phyloP scores from a whole-genome alignment of 2,329 filamentous ascomycete species.

The Fusarium phyllophilum region DNA sequence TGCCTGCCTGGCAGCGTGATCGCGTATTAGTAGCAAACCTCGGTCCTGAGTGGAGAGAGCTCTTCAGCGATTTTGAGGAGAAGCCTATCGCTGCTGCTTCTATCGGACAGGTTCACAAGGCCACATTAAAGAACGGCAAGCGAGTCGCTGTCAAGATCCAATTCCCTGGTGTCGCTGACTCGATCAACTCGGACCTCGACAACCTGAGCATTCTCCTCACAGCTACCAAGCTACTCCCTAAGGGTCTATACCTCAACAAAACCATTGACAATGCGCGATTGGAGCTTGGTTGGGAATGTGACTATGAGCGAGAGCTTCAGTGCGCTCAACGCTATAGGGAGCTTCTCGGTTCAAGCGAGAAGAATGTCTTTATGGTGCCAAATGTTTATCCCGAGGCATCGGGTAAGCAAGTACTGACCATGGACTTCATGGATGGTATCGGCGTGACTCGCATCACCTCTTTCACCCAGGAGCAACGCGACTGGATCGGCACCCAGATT shows the following conservation, averaged over 20 bases:
- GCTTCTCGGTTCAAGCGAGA: conserved; percentile 71
- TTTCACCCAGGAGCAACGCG: conserved; percentile 83
- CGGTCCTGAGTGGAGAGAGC: conserved; percentile 82
- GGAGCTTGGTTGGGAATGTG: conserved; percentile 96
- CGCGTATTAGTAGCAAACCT: conserved; percentile 83
- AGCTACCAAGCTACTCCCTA: conserved; percentile 88
- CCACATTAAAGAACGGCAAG: conserved; percentile 77
- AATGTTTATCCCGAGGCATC: conserved; percentile 81
- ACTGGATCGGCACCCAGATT: conserved; percentile 97
- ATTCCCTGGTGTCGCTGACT: conserved; percentile 94
- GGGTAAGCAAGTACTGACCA: conserved; percentile 88
- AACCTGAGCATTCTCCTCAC: conserved; percentile 92
- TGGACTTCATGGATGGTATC: conserved; percentile 88
- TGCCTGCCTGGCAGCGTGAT: conserved; percentile 93
- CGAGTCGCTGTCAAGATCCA: conserved; percentile 95
- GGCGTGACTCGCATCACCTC: conserved; percentile 83
- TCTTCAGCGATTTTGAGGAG: conserved; percentile 88
- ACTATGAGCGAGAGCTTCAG: conserved; percentile 89
- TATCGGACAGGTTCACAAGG: conserved; percentile 95
- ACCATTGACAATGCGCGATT: conserved; percentile 94
- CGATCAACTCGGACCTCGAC: conserved; percentile 95
- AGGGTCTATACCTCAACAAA: conserved; percentile 93
- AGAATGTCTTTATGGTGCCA: conserved; percentile 81
- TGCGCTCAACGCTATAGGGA: conserved; percentile 80
- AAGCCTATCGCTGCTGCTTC: conserved; percentile 94